phyloP scores from a whole-genome alignment of 257 asterid genomes.

The Osmanthus fragrans region DNA sequence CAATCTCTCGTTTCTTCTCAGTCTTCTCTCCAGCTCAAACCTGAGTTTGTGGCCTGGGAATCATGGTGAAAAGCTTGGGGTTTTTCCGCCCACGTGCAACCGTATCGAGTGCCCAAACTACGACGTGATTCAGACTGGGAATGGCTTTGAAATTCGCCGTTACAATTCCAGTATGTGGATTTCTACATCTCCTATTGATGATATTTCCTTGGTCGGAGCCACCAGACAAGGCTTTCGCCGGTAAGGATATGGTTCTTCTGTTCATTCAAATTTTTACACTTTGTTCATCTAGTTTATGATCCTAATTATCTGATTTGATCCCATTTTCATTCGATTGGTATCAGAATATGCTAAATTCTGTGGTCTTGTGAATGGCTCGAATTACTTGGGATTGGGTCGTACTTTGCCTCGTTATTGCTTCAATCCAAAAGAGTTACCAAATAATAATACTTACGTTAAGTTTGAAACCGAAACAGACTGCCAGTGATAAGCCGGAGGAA shows the following conservation, averaged over 20 bases:
- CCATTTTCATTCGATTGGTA: background rate
- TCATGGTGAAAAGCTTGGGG: conserved; percentile 22
- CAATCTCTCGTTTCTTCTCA: conserved; percentile 46
- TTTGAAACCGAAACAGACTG: no score
- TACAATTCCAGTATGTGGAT: conserved; percentile 74
- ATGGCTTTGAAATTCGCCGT: conserved; percentile 82
- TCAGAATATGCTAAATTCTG: background rate
- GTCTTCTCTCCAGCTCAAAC: conserved; percentile 34
- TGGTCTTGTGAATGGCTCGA: background rate
- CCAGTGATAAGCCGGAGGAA: no score
- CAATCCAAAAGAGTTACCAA: background rate
- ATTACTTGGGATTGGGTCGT: background rate
- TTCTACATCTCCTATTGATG: conserved; percentile 78
- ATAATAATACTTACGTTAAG: no score
- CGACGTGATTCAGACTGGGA: conserved; percentile 65
- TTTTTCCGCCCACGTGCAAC: conserved; percentile 69
- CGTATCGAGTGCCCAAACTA: conserved; percentile 86
- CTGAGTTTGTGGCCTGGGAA: conserved; percentile 11
- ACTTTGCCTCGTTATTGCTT: background rate
- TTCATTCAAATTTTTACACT: background rate
- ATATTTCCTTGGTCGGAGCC: conserved; percentile 60
- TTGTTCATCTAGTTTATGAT: background rate
- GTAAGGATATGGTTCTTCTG: conserved; percentile 34
- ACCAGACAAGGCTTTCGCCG: conserved; percentile 57
- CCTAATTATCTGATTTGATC: conserved; percentile 4